Evolutionary conservation across 805 yeast species (phyloP).

Genomic region (Starmerella cellae): DNA sequence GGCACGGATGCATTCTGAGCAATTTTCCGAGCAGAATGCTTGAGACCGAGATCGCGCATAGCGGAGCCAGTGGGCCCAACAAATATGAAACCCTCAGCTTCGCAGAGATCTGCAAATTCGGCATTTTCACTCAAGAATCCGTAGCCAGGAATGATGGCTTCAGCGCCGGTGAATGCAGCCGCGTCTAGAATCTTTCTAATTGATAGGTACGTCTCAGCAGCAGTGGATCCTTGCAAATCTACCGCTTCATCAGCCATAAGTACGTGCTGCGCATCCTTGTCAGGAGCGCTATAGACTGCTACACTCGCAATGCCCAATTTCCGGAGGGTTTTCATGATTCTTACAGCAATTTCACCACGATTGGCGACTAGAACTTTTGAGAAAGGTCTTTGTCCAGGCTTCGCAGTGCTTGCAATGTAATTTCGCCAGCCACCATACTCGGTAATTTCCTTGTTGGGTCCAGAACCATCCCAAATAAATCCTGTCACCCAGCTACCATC

Average conservation of each 20-base stretch:
- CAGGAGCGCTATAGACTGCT: slow-evolving; percentile 85
- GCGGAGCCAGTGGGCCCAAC: slow-evolving; percentile 97
- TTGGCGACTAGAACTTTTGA: slow-evolving; percentile 83
- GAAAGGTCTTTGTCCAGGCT: slow-evolving; percentile 46
- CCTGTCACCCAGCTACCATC: slow-evolving; percentile 80
- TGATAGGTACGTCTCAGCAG: slow-evolving; percentile 82
- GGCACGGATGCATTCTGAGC: slow-evolving; percentile 91
- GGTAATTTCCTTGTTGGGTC: slow-evolving; percentile 71
- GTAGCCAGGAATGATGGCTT: slow-evolving; percentile 97
- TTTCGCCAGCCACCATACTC: slow-evolving; percentile 76
- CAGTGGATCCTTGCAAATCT: slow-evolving; percentile 65
- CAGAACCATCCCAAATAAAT: slow-evolving; percentile 76
- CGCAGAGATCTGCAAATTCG: slow-evolving; percentile 83
- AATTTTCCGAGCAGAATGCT: slow-evolving; percentile 92
- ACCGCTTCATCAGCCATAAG: slow-evolving; percentile 68
- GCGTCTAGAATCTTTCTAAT: slow-evolving; percentile 76
- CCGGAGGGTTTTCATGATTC: slow-evolving; percentile 80
- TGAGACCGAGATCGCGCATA: slow-evolving; percentile 77
- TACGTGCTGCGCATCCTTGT: slow-evolving; percentile 79
- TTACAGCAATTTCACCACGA: slow-evolving; percentile 94
- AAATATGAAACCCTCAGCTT: slow-evolving; percentile 67
- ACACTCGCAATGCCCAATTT: slow-evolving; percentile 64
- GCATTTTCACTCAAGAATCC: slow-evolving; percentile 96
- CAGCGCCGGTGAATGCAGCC: slow-evolving; percentile 69
- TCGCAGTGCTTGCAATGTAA: slow-evolving; percentile 32